Conservation (phyloP, 495 filamentous ascomycete species). For the Viridothelium virens region DNA sequence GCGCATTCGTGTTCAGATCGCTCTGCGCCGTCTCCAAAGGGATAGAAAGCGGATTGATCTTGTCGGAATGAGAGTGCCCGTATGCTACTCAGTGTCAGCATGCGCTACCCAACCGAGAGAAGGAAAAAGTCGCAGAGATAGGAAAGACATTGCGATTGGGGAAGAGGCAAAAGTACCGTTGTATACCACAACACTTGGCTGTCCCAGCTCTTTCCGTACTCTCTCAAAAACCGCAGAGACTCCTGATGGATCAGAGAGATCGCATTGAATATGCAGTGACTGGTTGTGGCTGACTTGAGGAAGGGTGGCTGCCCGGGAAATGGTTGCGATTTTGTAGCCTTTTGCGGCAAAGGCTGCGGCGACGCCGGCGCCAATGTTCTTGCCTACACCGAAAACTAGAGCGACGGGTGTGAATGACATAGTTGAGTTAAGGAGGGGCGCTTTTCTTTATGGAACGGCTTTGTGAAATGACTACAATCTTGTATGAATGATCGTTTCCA, state of each 20-base stretch:
- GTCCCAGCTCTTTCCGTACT: conserved; percentile 28
- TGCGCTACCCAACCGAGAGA: too few species aligned
- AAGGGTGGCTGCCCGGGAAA: conserved; percentile 21
- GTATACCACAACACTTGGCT: conserved; percentile 36
- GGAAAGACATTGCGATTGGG: background rate
- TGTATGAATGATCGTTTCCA: too few species aligned
- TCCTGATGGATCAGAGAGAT: conserved; percentile 36
- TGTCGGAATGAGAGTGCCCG: too few species aligned
- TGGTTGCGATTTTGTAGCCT: conserved; percentile 41
- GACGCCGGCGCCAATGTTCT: conserved; percentile 34
- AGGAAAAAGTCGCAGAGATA: too few species aligned
- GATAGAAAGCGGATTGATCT: conserved; percentile 26
- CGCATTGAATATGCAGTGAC: conserved; percentile 29
- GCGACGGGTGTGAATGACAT: conserved; percentile 16
- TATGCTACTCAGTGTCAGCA: too few species aligned
- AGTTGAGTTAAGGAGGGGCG: background rate
- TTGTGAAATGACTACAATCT: too few species aligned
- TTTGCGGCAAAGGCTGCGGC: conserved; percentile 36
- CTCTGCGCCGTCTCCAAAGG: conserved; percentile 26
- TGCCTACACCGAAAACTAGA: conserved; percentile 41
- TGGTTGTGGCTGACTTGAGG: conserved; percentile 16
- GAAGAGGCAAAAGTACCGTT: conserved; percentile 19
- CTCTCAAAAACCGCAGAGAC: conserved; percentile 36
- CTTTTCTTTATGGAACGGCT: too few species aligned
- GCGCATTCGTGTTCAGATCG: conserved; percentile 37